Conservation (phyloP, 768 basidiomycete genomes). For the Termitomyces bulborhizus region DNA sequence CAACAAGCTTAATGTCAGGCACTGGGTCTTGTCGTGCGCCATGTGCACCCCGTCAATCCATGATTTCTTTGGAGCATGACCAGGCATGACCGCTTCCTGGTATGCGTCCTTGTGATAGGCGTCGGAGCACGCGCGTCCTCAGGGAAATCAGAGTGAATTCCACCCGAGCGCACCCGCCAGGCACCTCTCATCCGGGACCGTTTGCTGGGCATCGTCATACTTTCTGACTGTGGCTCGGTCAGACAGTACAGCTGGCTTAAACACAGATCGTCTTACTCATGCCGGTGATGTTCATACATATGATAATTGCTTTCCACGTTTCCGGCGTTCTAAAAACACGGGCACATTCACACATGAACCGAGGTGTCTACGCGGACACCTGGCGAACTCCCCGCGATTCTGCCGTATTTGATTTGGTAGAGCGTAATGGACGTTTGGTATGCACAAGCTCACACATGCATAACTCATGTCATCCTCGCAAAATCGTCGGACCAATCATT, state of each 20-base stretch:
- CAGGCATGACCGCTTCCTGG: too few species aligned
- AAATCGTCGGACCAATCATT: neutral
- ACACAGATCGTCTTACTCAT: neutral
- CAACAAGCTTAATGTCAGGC: neutral
- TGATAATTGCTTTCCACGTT: neutral
- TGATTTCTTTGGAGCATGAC: too few species aligned
- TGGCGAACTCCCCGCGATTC: neutral
- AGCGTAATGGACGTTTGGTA: too few species aligned
- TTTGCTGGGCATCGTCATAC: conserved; percentile 1
- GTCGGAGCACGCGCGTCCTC: neutral
- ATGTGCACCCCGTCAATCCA: too few species aligned
- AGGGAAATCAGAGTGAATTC: neutral
- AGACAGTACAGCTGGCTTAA: neutral
- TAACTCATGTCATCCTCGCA: neutral
- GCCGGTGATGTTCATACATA: neutral
- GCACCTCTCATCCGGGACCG: neutral
- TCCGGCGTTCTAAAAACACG: neutral
- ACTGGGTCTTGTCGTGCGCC: too few species aligned
- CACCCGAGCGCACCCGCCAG: neutral
- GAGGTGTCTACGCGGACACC: neutral
- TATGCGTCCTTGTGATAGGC: neutral
- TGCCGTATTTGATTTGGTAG: too few species aligned
- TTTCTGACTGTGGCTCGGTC: neutral
- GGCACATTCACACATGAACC: neutral
- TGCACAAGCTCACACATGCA: too few species aligned